Conservation (phyloP, 208 protist species). For the Balamuthia mandrillaris region DNA sequence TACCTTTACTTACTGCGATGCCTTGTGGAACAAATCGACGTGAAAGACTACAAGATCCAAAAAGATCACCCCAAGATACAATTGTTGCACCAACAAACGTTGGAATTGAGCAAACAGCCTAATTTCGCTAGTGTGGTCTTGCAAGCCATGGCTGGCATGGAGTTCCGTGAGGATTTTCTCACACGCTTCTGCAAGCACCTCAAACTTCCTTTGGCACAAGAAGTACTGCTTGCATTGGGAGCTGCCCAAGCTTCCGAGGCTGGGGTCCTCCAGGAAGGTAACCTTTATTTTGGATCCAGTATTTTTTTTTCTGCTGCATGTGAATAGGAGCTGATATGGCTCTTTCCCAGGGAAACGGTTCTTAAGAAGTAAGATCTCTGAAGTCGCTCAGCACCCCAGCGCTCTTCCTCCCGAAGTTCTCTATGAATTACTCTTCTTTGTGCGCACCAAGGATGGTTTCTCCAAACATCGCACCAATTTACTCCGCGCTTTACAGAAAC, state of each 20-base stretch:
- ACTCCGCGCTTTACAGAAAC: no score
- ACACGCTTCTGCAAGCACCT: background rate
- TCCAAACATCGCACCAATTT: background rate
- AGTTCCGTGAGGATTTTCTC: slow-evolving; percentile 30
- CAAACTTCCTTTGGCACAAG: slow-evolving; percentile 29
- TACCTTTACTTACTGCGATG: slow-evolving; percentile 57
- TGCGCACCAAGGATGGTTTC: slow-evolving; percentile 11
- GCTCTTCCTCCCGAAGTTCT: background rate
- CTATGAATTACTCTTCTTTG: background rate
- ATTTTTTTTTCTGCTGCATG: background rate
- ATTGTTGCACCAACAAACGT: slow-evolving; percentile 55
- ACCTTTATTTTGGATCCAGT: background rate
- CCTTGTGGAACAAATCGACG: slow-evolving; percentile 57
- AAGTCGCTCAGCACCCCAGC: background rate
- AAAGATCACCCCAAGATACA: slow-evolving; percentile 54
- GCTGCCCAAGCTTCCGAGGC: slow-evolving; percentile 33
- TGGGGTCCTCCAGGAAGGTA: slow-evolving; percentile 10
- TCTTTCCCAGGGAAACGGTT: background rate
- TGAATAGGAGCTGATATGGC: background rate
- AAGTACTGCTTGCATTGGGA: slow-evolving; percentile 32
- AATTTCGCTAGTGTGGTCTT: slow-evolving; percentile 58
- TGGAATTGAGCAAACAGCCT: slow-evolving; percentile 39
- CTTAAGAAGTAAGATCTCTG: background rate
- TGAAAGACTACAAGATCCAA: slow-evolving; percentile 48
- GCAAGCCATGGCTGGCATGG: slow-evolving; percentile 44